phyloP scores from a whole-genome alignment of 257 asterid species.

The Jacaranda mimosifolia region DNA sequence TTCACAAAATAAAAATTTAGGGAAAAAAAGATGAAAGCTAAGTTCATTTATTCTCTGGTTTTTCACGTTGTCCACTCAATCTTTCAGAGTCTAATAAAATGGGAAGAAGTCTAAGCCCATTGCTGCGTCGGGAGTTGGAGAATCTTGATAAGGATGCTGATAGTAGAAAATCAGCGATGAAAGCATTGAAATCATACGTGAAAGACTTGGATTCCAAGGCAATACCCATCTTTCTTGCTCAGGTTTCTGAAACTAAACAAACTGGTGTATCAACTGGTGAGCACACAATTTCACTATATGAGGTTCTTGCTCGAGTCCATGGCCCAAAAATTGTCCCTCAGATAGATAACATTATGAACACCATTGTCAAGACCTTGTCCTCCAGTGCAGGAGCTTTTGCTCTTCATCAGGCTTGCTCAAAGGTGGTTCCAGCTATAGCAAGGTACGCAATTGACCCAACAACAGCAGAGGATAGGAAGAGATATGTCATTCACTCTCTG shows the following conservation, averaged over 20 bases:
- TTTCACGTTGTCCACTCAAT: background rate
- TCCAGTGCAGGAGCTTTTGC: conserved; percentile 90
- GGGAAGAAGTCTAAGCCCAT: conserved; percentile 85
- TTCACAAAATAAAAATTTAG: background rate
- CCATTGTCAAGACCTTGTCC: conserved; percentile 76
- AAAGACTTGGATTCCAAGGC: conserved; percentile 95
- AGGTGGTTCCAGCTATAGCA: conserved; percentile 94
- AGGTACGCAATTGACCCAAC: conserved; percentile 89
- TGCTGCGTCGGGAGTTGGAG: conserved; percentile 77
- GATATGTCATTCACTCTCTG: conserved; percentile 63
- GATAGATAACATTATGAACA: conserved; percentile 80
- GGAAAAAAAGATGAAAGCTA: background rate
- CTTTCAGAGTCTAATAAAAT: conserved; percentile 39
- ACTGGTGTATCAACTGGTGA: conserved; percentile 72
- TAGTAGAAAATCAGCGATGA: conserved; percentile 91
- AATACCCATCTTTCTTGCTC: conserved; percentile 92
- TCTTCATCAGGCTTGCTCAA: conserved; percentile 97
- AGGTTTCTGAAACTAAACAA: conserved; percentile 86
- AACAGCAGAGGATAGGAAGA: conserved; percentile 76
- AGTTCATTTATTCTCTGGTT: conserved; percentile 1
- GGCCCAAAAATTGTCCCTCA: conserved; percentile 85
- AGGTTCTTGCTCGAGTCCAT: conserved; percentile 91
- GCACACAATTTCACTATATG: conserved; percentile 86
- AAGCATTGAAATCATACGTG: conserved; percentile 81
- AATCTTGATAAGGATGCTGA: conserved; percentile 93